A percentile compares a stretch with the other conserved stretches of the same genome.
phyloP scores from a whole-genome alignment of 2,329 filamentous ascomycete species.

The Davidsoniella virescens region DNA sequence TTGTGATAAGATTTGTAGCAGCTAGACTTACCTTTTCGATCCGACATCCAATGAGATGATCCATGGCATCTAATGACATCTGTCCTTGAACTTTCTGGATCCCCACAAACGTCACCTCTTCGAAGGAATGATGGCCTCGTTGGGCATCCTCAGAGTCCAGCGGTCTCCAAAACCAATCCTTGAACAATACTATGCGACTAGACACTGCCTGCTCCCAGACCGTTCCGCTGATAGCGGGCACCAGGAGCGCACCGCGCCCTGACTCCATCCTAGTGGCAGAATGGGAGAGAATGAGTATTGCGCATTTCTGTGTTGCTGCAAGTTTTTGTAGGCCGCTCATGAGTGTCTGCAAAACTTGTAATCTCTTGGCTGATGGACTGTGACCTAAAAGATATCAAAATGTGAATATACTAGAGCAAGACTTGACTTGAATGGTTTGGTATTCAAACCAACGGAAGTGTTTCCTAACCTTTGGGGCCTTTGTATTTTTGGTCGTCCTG shows the following conservation, averaged over 20 bases:
- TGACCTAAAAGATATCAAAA: conserved; percentile 1
- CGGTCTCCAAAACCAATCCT: conserved; percentile 48
- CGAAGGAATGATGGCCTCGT: conserved; percentile 1
- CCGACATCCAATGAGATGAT: conserved; percentile 32
- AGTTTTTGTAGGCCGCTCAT: conserved; percentile 59
- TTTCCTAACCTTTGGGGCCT: conserved; percentile 24
- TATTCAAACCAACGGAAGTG: background rate
- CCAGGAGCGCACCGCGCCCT: conserved; percentile 49
- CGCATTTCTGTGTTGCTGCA: conserved; percentile 54
- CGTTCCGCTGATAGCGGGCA: conserved; percentile 56
- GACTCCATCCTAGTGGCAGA: conserved; percentile 65
- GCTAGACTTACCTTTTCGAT: conserved; percentile 28
- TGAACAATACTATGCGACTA: conserved; percentile 60
- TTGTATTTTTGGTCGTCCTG: conserved; percentile 26
- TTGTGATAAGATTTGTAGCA: too few relatives aligned
- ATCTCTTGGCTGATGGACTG: conserved; percentile 24
- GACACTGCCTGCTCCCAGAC: conserved; percentile 69
- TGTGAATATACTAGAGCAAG: background rate
- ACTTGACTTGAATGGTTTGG: background rate
- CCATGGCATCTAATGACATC: conserved; percentile 23
- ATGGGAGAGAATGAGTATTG: conserved; percentile 62
- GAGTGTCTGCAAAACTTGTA: conserved; percentile 42
- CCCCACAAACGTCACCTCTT: conserved; percentile 21
- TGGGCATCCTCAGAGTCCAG: background rate
- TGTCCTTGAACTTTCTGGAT: conserved; percentile 49